Conservation (phyloP, 805 yeast genomes). For the Tetrapisispora taiwanensis region DNA sequence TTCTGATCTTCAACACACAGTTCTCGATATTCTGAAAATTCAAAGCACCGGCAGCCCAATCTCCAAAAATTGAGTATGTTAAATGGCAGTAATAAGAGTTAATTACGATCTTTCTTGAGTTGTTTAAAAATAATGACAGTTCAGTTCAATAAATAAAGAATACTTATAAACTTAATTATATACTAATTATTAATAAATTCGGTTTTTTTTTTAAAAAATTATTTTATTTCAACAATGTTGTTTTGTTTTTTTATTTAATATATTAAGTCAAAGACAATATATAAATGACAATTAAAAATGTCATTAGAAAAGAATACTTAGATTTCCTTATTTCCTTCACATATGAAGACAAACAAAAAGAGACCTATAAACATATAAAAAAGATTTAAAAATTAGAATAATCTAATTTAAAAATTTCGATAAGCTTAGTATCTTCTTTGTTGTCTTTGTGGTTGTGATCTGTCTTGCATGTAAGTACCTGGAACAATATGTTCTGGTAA, state of each 20-base stretch:
- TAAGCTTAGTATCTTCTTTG: constrained; percentile 36
- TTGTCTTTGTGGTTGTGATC: constrained; percentile 68
- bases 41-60: neutral
- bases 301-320: neutral
- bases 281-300: neutral
- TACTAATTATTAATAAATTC: too few species aligned
- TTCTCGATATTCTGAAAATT: too few species aligned
- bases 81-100: too few species aligned
- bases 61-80: too few species aligned
- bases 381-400: neutral
- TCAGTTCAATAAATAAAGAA: too few species aligned
- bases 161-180: too few species aligned
- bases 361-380: neutral
- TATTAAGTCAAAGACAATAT: constrained; percentile 4
- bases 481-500: constrained; percentile 98
- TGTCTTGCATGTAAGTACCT: constrained; percentile 91
- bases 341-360: neutral
- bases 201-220: neutral
- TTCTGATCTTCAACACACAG: too few species aligned
- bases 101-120: too few species aligned
- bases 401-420: neutral
- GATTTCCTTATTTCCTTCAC: neutral
- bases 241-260: constrained; percentile 2
- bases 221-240: constrained; percentile 3
- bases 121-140: too few species aligned